Evolutionary conservation across 345 rosid species (phyloP).

Genomic region (Eucalyptus brandiana): DNA sequence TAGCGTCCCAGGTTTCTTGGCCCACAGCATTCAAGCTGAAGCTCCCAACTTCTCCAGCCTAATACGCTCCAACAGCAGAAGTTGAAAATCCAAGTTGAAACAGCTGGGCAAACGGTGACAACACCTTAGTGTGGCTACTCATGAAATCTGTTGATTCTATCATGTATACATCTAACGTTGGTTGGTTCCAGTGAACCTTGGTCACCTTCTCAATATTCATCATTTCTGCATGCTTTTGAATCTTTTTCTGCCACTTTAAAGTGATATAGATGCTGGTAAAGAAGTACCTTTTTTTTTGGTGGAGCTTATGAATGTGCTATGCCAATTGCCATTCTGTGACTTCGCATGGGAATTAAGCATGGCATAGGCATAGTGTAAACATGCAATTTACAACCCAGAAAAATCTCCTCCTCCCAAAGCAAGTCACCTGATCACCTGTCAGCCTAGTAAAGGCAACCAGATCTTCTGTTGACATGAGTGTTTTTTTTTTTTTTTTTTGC

Average conservation of each 20-base stretch:
- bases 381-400: neutral
- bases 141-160: neutral
- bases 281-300: neutral
- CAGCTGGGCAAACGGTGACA: neutral
- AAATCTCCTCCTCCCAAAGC: neutral
- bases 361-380: neutral
- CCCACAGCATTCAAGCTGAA: neutral
- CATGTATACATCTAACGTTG: neutral
- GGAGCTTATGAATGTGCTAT: neutral
- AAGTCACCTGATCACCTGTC: neutral
- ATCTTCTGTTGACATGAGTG: neutral
- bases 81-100: neutral
- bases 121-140: neutral
- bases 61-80: neutral
- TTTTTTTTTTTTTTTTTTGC: too few relatives aligned
- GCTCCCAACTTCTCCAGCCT: neutral
- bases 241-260: neutral
- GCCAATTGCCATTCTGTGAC: neutral
- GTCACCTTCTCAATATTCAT: neutral
- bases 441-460: neutral
- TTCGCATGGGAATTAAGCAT: neutral
- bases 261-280: neutral
- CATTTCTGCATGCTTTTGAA: neutral
- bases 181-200: neutral
- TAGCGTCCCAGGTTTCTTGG: neutral